Percentiles rank a stretch among this genome's conserved stretches.
These are phyloP conservation scores for Penicillium ochrochloron DNA, from an alignment of 495 filamentous ascomycete species.

Conservation along the genomic window DNA sequence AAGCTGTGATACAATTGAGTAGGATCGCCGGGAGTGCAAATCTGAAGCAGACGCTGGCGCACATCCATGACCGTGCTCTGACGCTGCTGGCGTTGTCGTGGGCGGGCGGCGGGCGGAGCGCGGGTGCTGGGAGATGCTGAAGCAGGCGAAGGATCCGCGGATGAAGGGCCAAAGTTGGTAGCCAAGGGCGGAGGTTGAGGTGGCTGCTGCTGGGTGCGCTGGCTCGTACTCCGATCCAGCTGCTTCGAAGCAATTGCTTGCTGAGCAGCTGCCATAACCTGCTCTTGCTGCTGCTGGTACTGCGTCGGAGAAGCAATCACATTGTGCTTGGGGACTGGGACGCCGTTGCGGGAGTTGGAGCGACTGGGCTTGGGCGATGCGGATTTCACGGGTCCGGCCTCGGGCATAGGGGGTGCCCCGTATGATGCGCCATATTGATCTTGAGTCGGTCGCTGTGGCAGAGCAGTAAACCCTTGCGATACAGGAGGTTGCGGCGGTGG, in stretches of 20 bases:
- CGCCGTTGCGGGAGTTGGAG: constrained; percentile 50
- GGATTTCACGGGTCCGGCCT: constrained; percentile 60
- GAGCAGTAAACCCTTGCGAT: constrained; percentile 27
- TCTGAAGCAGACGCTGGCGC: constrained; percentile 77
- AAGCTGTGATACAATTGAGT: constrained; percentile 83
- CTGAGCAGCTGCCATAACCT: constrained; percentile 74
- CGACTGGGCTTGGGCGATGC: constrained; percentile 47
- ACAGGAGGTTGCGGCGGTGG: constrained; percentile 58
- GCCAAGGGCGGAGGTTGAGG: constrained; percentile 28
- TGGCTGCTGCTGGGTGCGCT: constrained; percentile 46
- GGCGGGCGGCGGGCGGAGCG: constrained; percentile 64
- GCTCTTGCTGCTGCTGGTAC: constrained; percentile 87
- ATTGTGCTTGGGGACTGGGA: constrained; percentile 35
- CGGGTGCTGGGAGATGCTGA: constrained; percentile 63
- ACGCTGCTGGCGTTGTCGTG: constrained; percentile 73
- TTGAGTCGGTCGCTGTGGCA: constrained; percentile 27
- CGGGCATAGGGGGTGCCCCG: constrained; percentile 43
- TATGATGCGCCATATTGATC: constrained; percentile 34
- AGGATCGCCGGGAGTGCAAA: constrained; percentile 88
- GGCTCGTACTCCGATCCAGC: constrained; percentile 69
- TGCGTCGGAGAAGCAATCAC: constrained; percentile 49
- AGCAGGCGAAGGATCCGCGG: constrained; percentile 36
- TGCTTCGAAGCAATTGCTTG: constrained; percentile 63
- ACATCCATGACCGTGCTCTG: constrained; percentile 82
- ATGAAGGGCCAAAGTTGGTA: constrained; percentile 29